Evolutionary conservation across 225 moss, liverwort and hornwort genomes (phyloP), one percentile per base, ranked within the genome.

Genomic region (Antitrichia curtipendula): DNA sequence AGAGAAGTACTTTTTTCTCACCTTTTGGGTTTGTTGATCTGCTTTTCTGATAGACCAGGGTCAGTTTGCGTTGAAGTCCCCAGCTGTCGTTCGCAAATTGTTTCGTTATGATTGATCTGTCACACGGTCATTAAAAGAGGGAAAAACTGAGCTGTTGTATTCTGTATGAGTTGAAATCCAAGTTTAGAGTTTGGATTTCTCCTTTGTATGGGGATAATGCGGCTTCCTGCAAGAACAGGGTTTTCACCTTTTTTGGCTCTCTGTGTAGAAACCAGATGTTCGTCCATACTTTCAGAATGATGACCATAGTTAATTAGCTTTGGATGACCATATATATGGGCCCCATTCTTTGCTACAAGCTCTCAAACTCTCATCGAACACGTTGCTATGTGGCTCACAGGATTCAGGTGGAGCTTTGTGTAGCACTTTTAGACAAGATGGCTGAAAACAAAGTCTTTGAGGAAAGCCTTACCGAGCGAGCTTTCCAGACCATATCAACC

Each of bases 321-420:
- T 18, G 40, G 13, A 79, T 63, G 49, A 62, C 5, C 82, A 82
- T 57, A 56, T 32, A 8, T 7, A 43, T 69, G 43, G 34, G 7
- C 22, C 69, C 15, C 50, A 65, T 78, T 69, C 38, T 21, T 59
- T 40, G 52, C 53, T 47, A 36, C 75, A 59, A 73, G 52, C 79
- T 77, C 53, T 58, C 54, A 54, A 24, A 43, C 14, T 66, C 40
- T 87, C 62, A 71, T 63, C 28, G 21, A 81, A 53, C 78, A 70
- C 22, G 56, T 74, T 90, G 59, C 86, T 75, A 23, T 79, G 65
- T 82, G 87, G 47, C 23, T 68, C 34, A 66, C 89, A 94, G 94
- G 89, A 89, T 92, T 86, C 94, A 91, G 86, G 93, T 91, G 89
- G 94, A 93, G 88, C 93, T 94, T 58, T 91, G 86, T 71, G 74